phyloP scores from a whole-genome alignment of 75 land plant species.

The Selaginella moellendorffii region DNA sequence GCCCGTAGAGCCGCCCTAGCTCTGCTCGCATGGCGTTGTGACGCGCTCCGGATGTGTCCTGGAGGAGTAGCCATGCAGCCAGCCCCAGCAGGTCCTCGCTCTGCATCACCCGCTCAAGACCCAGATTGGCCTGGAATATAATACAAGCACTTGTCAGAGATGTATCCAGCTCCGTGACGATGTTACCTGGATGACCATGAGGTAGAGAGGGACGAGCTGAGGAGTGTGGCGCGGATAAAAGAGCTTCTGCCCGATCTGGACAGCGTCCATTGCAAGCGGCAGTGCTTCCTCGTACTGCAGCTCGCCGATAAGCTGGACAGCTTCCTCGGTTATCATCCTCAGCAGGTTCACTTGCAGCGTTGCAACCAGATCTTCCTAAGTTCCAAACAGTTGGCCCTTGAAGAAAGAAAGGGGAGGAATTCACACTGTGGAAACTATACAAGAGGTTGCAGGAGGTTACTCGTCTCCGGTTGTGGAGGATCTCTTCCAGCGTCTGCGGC shows the following conservation, averaged over 20 bases:
- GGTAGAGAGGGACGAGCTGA: constrained; percentile 25
- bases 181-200: constrained; percentile 25
- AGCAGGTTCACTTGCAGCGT: constrained; percentile 11
- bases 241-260: constrained; percentile 16
- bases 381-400: no score
- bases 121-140: constrained; percentile 18
- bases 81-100: constrained; percentile 25
- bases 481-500: constrained; percentile 15
- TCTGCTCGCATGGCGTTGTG: constrained; percentile 17
- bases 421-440: no score
- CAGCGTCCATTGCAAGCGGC: constrained; percentile 23
- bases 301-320: constrained; percentile 6
- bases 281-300: constrained; percentile 19
- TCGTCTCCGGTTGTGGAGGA: constrained; percentile 15
- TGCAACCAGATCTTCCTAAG: constrained; percentile 20
- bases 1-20: constrained; percentile 19
- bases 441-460: constrained; percentile 11
- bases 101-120: constrained; percentile 16
- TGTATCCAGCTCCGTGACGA: no score
- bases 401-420: no score
- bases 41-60: constrained; percentile 2
- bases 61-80: constrained; percentile 27
- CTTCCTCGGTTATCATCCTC: constrained; percentile 19
- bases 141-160: background rate
- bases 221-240: constrained; percentile 18